A percentile compares a stretch with the other conserved stretches of the same genome.
These are phyloP conservation scores for Megacollybia platyphylla DNA, from an alignment of 1,284 basidiomycete species.

Conservation along the genomic window DNA sequence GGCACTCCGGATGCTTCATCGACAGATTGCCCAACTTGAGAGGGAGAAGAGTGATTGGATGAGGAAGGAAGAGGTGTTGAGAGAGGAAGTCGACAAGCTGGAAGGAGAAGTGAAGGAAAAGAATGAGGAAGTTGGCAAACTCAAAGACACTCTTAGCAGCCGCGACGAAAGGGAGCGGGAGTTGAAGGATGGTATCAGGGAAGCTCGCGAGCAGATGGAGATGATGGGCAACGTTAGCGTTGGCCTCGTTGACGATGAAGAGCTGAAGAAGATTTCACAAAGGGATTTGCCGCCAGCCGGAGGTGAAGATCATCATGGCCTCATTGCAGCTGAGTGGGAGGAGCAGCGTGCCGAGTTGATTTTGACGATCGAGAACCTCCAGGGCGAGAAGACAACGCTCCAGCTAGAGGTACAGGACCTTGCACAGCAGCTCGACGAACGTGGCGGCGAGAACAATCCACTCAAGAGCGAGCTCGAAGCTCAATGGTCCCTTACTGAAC, in stretches of 20 bases:
- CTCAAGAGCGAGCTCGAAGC: conserved; percentile 46
- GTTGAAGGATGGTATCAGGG: conserved; percentile 35
- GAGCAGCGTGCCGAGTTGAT: conserved; percentile 34
- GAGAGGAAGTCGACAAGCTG: conserved; percentile 27
- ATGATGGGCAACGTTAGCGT: conserved; percentile 32
- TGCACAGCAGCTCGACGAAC: conserved; percentile 21
- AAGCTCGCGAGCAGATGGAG: conserved; percentile 47
- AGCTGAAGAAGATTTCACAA: conserved; percentile 23
- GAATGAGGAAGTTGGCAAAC: conserved; percentile 24
- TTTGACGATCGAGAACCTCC: conserved; percentile 19
- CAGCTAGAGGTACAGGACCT: conserved; percentile 24
- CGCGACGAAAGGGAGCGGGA: conserved; percentile 38
- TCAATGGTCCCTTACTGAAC: conserved; percentile 50
- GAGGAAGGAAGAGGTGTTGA: conserved; percentile 26
- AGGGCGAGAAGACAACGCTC: conserved; percentile 26
- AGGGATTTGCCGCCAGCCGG: conserved; percentile 24
- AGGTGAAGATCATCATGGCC: conserved; percentile 25
- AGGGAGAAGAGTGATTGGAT: conserved; percentile 39
- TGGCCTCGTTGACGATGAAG: conserved; percentile 27
- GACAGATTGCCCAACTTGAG: conserved; percentile 47
- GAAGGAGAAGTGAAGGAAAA: conserved; percentile 24
- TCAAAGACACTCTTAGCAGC: conserved; percentile 34
- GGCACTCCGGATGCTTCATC: conserved; percentile 53
- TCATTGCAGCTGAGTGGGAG: conserved; percentile 30
- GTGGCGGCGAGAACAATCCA: conserved; percentile 33